Base-by-base conservation (phyloP, 306 rosid species). In the Lupinus albus region DNA sequence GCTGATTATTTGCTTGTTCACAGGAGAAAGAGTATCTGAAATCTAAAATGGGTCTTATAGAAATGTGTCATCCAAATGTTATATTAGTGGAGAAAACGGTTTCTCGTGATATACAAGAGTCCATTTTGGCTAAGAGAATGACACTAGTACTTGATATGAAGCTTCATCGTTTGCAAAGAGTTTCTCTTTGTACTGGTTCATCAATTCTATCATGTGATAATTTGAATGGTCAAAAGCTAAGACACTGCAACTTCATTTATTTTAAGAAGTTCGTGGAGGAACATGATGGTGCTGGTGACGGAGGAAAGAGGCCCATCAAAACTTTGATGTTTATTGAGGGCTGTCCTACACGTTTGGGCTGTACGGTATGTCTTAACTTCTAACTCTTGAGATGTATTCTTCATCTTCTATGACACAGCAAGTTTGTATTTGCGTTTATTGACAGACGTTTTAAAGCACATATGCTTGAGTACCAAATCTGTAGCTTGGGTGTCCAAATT, bases 251-350 rank as follows among this genome's bases (percentile, higher is more conserved):
- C 49, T 72, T 73, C 6, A 72, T 94, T 79, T 80, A 81, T 74
- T 80, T 94, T 78, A 91, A 94, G 82, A 94, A 85, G 74, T 84
- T 88, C 77, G 91, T 81, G 38, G 99, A 90, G 88, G 99, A 94
- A 78, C 99, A 80, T 84, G 96, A 83, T 71, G 83, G 84, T 54
- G 62, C 51, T 36, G 78, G 79, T 65, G 97, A 91, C 66, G 92
- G 97, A 68, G 99, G 89, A 84, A 94, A 84, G 90, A 71, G 44
- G 78, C 86, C 95, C 15, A 74, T 76, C 71, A 94, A 94, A 79
- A 90, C 97, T 59, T 82, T 94, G 78, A 85, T 91, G 99, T 94
- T 90, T 71, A 79, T 94, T 74, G 99, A 94, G 82, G 99, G 99
- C 46, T 88, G 95, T 74, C 89, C 97, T 47, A 86, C 95, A 25